phyloP scores from a whole-genome alignment of 1,139 yeast genomes.

The Zygosaccharomyces pseudobailii region DNA sequence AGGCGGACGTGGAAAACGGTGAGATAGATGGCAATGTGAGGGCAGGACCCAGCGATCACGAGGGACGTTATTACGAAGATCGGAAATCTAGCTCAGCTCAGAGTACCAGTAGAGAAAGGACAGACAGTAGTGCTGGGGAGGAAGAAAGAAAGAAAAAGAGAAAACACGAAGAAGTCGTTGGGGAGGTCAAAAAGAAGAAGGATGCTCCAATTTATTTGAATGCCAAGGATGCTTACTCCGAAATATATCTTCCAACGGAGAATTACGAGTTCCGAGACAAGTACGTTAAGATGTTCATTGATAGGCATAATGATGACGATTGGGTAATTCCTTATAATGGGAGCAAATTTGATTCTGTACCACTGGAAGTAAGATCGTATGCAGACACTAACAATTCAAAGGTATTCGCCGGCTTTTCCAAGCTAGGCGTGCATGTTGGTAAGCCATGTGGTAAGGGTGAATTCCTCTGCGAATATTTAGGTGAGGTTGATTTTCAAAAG shows the following conservation, averaged over 20 bases:
- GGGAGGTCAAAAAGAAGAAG: conserved; percentile 26
- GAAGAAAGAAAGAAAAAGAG: conserved; percentile 16
- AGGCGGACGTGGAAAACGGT: not conserved
- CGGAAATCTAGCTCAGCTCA: conserved; percentile 1
- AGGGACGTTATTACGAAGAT: not conserved
- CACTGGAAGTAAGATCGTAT: conserved; percentile 33
- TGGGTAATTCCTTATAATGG: conserved; percentile 26
- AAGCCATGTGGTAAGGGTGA: conserved; percentile 44
- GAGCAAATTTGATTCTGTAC: conserved; percentile 18
- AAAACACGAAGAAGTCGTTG: conserved; percentile 6
- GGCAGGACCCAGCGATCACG: conserved; percentile 2
- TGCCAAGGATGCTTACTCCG: conserved; percentile 44
- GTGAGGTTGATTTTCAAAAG: conserved; percentile 63
- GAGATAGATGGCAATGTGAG: not conserved
- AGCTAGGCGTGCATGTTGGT: conserved; percentile 56
- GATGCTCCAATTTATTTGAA: conserved; percentile 29
- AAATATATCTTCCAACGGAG: conserved; percentile 45
- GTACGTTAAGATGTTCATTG: conserved; percentile 29
- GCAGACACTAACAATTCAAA: conserved; percentile 34
- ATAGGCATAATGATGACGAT: conserved; percentile 29
- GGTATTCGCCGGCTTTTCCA: conserved; percentile 64
- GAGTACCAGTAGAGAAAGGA: conserved; percentile 1
- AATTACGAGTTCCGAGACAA: conserved; percentile 46
- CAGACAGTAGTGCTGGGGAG: conserved; percentile 22
- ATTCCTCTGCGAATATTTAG: conserved; percentile 60